phyloP scores from a whole-genome alignment of 2,329 filamentous ascomycete species.

The Aspergillus ruber region DNA sequence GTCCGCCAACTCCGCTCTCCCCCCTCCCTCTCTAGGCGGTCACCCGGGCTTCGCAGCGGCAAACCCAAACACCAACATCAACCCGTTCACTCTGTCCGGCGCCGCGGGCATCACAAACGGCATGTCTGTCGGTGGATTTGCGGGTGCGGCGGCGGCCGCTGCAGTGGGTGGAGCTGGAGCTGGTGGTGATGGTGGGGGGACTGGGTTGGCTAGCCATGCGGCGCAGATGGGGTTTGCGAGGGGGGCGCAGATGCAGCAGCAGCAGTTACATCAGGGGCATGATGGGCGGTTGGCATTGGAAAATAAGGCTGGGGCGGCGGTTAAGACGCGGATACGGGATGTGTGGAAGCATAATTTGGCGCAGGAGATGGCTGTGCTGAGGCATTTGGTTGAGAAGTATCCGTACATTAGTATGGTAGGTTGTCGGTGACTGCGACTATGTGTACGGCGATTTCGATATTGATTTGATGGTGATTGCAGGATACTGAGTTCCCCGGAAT shows the following conservation, averaged over 20 bases:
- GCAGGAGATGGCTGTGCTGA: conserved; percentile 80
- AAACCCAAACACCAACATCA: conserved; percentile 61
- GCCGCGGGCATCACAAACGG: conserved; percentile 45
- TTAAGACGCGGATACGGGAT: conserved; percentile 79
- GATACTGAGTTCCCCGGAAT: conserved; percentile 99
- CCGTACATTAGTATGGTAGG: conserved; percentile 96
- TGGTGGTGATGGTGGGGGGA: conserved; percentile 51
- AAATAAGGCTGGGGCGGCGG: conserved; percentile 48
- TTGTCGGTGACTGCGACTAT: too few relatives aligned
- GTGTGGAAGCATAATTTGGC: conserved; percentile 91
- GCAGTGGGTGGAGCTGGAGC: conserved; percentile 5
- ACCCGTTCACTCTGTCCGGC: conserved; percentile 55
- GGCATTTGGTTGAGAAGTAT: conserved; percentile 80
- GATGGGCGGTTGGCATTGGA: conserved; percentile 50
- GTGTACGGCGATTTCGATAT: too few relatives aligned
- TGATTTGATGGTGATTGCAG: too few relatives aligned
- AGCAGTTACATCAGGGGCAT: conserved; percentile 44
- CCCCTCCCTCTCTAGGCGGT: conserved; percentile 54
- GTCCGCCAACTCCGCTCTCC: conserved; percentile 43
- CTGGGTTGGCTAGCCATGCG: conserved; percentile 77
- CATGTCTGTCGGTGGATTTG: conserved; percentile 52
- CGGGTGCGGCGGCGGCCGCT: conserved; percentile 47
- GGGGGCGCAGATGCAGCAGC: conserved; percentile 59
- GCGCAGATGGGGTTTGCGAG: conserved; percentile 83
- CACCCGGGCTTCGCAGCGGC: conserved; percentile 62